A percentile compares a stretch with the other conserved stretches of the same genome.
These are phyloP conservation scores for Crithidia fasciculata DNA, from an alignment of 208 protist genomes.

Conservation along the genomic window DNA sequence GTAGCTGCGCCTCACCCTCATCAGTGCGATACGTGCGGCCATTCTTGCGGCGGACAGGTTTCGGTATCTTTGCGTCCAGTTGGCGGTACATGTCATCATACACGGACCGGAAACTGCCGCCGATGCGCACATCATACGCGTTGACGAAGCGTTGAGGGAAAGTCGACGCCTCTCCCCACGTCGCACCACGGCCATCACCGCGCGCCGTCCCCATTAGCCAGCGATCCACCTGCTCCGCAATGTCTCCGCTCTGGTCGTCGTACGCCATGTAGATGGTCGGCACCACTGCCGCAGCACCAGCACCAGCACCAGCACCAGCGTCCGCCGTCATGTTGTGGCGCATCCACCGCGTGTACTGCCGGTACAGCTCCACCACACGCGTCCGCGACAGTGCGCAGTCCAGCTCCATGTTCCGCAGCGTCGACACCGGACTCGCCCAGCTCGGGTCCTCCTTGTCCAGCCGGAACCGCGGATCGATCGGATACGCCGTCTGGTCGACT, in stretches of 20 bases:
- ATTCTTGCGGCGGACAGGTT: no score
- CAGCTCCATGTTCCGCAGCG: conserved; percentile 3
- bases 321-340: neutral
- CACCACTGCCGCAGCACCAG: neutral
- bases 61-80: no score
- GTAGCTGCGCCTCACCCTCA: neutral
- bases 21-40: no score
- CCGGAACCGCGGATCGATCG: neutral
- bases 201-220: neutral
- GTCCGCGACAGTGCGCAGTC: conserved; percentile 6
- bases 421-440: conserved; percentile 2
- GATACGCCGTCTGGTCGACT: neutral
- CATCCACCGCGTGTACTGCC: conserved; percentile 2
- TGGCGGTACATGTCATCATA: no score
- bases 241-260: neutral
- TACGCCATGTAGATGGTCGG: conserved; percentile 7
- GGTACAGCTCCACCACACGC: conserved; percentile 5
- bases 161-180: neutral
- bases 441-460: neutral
- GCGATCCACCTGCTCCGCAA: neutral
- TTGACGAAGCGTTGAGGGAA: neutral
- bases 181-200: neutral
- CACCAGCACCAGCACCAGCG: neutral
- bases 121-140: neutral
- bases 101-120: no score